A percentile compares a stretch with the other conserved stretches of the same genome.
These are phyloP conservation scores for Termitomyces bulborhizus DNA, from an alignment of 768 basidiomycete genomes.

Conservation along the genomic window DNA sequence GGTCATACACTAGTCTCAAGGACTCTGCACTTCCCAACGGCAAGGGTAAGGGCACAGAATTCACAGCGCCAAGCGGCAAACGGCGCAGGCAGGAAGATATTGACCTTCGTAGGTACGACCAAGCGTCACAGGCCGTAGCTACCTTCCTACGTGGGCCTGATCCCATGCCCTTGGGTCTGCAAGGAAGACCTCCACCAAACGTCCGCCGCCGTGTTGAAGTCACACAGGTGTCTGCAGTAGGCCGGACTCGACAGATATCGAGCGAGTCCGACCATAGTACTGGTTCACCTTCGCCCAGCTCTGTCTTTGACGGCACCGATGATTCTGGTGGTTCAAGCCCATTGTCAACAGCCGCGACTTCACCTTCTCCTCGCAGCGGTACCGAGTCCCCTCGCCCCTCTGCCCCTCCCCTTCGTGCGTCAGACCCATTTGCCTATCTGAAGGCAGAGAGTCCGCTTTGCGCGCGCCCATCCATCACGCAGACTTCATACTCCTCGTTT, in stretches of 20 bases:
- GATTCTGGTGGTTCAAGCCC: slow-evolving; percentile 10
- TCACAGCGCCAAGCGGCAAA: slow-evolving; percentile 29
- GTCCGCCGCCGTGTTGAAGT: slow-evolving; percentile 28
- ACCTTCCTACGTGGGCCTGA: slow-evolving; percentile 39
- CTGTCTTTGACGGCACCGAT: slow-evolving; percentile 11
- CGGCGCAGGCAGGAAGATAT: slow-evolving; percentile 53
- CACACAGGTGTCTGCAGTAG: neutral
- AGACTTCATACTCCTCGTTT: slow-evolving; percentile 21
- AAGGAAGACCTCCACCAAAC: slow-evolving; percentile 27
- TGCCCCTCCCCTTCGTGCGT: slow-evolving; percentile 17
- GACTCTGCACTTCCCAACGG: slow-evolving; percentile 44
- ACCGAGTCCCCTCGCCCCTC: slow-evolving; percentile 2
- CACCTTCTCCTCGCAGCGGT: slow-evolving; percentile 19
- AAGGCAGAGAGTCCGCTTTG: slow-evolving; percentile 29
- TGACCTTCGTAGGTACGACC: slow-evolving; percentile 43
- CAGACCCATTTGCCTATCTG: slow-evolving; percentile 60
- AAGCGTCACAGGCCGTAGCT: slow-evolving; percentile 49
- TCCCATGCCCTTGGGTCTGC: slow-evolving; percentile 16
- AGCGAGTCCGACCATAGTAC: slow-evolving; percentile 10
- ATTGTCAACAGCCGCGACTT: slow-evolving; percentile 22
- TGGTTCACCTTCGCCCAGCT: slow-evolving; percentile 12
- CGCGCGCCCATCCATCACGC: slow-evolving; percentile 19
- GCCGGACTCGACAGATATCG: slow-evolving; percentile 9
- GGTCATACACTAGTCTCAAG: slow-evolving; percentile 54
- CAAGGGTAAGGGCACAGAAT: slow-evolving; percentile 46